These are phyloP conservation scores for Stropharia rugosoannulata DNA, from an alignment of 768 basidiomycete species.

Conservation along the genomic window DNA sequence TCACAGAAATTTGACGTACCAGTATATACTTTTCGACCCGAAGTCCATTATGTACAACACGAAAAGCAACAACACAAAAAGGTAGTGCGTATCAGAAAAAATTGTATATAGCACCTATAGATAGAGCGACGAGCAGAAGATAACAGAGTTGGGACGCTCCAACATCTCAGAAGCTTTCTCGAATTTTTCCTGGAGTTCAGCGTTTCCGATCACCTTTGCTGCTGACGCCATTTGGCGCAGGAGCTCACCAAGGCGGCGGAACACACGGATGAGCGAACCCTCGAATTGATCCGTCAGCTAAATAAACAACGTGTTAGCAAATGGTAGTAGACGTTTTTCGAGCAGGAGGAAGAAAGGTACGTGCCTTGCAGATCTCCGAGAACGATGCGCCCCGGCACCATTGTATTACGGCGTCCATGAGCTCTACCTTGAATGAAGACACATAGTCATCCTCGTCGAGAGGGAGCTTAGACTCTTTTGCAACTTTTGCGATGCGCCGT, in stretches of 20 bases:
- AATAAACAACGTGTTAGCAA: not conserved
- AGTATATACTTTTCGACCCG: too few species aligned
- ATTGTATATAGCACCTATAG: slow-evolving; percentile 37
- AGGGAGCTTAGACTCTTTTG: slow-evolving; percentile 87
- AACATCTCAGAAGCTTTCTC: slow-evolving; percentile 90
- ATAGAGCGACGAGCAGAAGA: slow-evolving; percentile 86
- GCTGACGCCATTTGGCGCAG: slow-evolving; percentile 95
- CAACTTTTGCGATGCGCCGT: slow-evolving; percentile 93
- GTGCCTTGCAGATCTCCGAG: slow-evolving; percentile 92
- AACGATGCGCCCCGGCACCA: slow-evolving; percentile 99
- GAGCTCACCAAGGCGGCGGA: slow-evolving; percentile 91
- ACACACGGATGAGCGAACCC: slow-evolving; percentile 94
- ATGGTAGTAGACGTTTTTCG: not conserved
- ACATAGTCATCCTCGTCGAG: slow-evolving; percentile 95
- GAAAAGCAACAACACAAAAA: too few species aligned
- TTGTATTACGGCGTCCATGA: slow-evolving; percentile 96
- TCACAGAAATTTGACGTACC: too few species aligned
- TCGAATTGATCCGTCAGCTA: slow-evolving; percentile 97
- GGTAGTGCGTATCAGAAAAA: too few species aligned
- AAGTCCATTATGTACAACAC: too few species aligned
- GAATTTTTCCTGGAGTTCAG: slow-evolving; percentile 92
- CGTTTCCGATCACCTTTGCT: slow-evolving; percentile 95
- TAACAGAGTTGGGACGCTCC: slow-evolving; percentile 91
- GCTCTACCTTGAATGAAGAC: slow-evolving; percentile 93
- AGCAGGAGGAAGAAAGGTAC: slow-evolving; percentile 14